Evolutionary conservation across 108 stramenopile genomes (phyloP), one percentile per base, ranked within the genome.

Genomic region (Skeletonema menzelii): DNA sequence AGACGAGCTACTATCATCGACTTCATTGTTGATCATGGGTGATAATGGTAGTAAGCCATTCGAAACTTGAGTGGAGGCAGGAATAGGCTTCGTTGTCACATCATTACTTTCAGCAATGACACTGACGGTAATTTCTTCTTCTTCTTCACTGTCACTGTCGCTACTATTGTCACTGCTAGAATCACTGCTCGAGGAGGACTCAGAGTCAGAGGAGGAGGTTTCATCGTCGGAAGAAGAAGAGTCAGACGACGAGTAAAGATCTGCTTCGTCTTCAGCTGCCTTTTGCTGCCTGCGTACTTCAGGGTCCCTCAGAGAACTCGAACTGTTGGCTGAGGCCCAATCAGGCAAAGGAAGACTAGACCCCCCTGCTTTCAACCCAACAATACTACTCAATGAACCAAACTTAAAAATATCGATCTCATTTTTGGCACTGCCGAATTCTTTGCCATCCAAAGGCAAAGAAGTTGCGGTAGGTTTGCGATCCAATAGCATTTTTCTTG

Each of bases 251-350:
- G n/a, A 47, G 0, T 65, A 53, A 53, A 53, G 49, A 10, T 56
- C 34, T 69, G 59, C 19, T 44, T 67, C 59, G n/a, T 59, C 20
- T 37, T 53, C 42, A 32, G 20, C 19, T 65, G 42, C 8, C 35
- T 63, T 30, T 30, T 61, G 40, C 13, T 28, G 64, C 61, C 70
- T 69, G 31, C 70, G 60, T 30, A 60, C 70, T 28, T 65, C 69
- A 49, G 86, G 83, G 58, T 97, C 96, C n/a, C 97, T 91, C 10
- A 97, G 76, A 13, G 84, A 55, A 7, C 73, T 69, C 6, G 95
- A 86, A 67, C 95, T 95, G 55, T 96, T 82, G 14, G 80, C 83
- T 19, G 58, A 74, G 7, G 95, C 87, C 98, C 98, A 99, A 34
- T 80, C 79, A 17, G 95, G 95, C 28, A 99, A 75, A 26, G 93